Evolutionary conservation across 1,139 yeast genomes (phyloP).

Genomic region (Taphrina communis): DNA sequence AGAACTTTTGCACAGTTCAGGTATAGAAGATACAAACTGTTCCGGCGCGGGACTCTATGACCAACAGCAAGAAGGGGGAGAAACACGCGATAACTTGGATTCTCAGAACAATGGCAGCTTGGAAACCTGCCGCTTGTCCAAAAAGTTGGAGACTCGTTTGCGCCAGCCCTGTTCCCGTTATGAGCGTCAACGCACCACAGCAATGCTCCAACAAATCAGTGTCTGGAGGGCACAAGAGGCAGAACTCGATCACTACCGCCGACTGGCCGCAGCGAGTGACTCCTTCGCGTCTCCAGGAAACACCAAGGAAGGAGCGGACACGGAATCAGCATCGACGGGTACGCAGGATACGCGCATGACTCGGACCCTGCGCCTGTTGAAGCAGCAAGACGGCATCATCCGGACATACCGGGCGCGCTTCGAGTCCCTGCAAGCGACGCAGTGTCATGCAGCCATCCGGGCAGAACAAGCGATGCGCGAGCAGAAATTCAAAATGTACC

Average conservation of each 20-base stretch:
- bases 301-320: background rate
- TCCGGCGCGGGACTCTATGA: too few relatives aligned
- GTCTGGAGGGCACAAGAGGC: constrained; percentile 11
- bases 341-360: too few relatives aligned
- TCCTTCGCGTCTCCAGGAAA: background rate
- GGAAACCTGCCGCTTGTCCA: background rate
- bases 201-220: constrained; percentile 3
- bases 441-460: background rate
- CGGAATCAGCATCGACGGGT: background rate
- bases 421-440: background rate
- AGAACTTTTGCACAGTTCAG: background rate
- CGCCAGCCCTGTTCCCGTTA: background rate
- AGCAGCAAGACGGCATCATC: constrained; percentile 16
- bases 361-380: background rate
- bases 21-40: too few relatives aligned
- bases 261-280: background rate
- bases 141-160: background rate
- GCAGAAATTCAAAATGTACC: background rate
- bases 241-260: constrained; percentile 4
- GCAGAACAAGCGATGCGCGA: constrained; percentile 2
- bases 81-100: too few relatives aligned
- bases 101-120: background rate
- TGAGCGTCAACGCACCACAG: background rate
- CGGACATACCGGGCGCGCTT: background rate
- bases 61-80: too few relatives aligned